Conservation (phyloP, 176 grass and related monocot genomes). For the Phoenix dactylifera region DNA sequence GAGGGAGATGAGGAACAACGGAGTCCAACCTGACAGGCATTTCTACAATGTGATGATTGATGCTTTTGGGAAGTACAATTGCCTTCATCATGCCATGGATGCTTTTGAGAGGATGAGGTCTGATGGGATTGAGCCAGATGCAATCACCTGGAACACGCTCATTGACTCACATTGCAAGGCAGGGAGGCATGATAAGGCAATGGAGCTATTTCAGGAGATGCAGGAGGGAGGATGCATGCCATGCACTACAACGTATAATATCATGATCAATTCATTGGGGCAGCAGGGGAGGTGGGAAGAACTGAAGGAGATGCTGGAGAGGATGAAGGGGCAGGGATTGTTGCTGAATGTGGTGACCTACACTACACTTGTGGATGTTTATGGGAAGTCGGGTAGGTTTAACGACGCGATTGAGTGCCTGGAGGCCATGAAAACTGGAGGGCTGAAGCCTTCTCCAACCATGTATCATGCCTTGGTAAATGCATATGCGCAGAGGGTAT, state of each 20-base stretch:
- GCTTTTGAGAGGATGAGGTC: conserved; percentile 66
- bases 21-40: conserved; percentile 71
- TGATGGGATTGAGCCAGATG: conserved; percentile 75
- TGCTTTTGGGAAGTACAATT: conserved; percentile 90
- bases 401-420: conserved; percentile 84
- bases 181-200: conserved; percentile 55
- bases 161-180: conserved; percentile 72
- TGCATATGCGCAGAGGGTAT: conserved; percentile 88
- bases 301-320: conserved; percentile 56
- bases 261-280: conserved; percentile 80
- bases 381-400: conserved; percentile 77
- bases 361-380: conserved; percentile 92
- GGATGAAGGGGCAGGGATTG: conserved; percentile 66
- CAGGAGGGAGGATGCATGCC: conserved; percentile 48
- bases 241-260: conserved; percentile 77
- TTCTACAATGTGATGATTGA: conserved; percentile 98
- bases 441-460: conserved; percentile 57
- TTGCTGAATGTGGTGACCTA: conserved; percentile 82
- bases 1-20: conserved; percentile 74
- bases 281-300: conserved; percentile 50
- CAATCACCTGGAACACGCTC: conserved; percentile 87
- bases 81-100: conserved; percentile 77
- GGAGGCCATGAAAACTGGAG: conserved; percentile 73
- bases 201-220: conserved; percentile 86
- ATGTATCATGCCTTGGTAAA: conserved; percentile 98